These are phyloP conservation scores for Cercospora sojina DNA, from an alignment of 2,329 filamentous ascomycete species.

Conservation along the genomic window DNA sequence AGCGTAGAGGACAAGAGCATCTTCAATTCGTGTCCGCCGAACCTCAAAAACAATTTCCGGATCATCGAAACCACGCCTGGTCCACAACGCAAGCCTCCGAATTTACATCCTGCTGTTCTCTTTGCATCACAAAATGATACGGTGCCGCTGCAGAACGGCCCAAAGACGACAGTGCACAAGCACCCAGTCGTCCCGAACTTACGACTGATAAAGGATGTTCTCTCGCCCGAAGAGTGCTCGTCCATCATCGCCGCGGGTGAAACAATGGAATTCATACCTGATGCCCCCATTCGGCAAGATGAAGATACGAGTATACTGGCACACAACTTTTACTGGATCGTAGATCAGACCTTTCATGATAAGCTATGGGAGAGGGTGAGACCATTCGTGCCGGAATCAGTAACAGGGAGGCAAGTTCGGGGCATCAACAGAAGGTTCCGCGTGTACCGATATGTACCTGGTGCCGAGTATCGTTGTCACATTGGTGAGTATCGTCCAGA, in stretches of 20 bases:
- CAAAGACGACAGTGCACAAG: conserved; percentile 54
- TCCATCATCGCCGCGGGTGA: conserved; percentile 67
- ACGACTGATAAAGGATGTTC: conserved; percentile 59
- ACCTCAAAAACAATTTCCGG: conserved; percentile 49
- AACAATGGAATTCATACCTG: conserved; percentile 63
- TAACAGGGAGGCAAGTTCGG: conserved; percentile 58
- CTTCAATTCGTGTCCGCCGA: conserved; percentile 43
- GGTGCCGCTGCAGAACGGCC: conserved; percentile 49
- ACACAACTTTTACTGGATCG: conserved; percentile 73
- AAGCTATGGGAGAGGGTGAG: conserved; percentile 62
- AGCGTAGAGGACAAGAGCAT: conserved; percentile 61
- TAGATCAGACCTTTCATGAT: conserved; percentile 63
- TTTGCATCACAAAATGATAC: conserved; percentile 61
- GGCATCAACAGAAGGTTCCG: conserved; percentile 69
- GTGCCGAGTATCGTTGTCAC: conserved; percentile 69
- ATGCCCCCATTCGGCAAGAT: conserved; percentile 65
- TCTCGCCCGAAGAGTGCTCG: conserved; percentile 62
- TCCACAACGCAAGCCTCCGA: conserved; percentile 63
- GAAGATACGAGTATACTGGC: conserved; percentile 63
- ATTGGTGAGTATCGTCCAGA: conserved; percentile 44
- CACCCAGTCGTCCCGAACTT: conserved; percentile 65
- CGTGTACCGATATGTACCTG: conserved; percentile 70
- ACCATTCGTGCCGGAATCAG: conserved; percentile 55
- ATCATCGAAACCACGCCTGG: conserved; percentile 63
- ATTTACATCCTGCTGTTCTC: conserved; percentile 65